These are phyloP conservation scores for Emmonsiellopsis sp. DNA, from an alignment of 2,329 filamentous ascomycete genomes.

Conservation along the genomic window DNA sequence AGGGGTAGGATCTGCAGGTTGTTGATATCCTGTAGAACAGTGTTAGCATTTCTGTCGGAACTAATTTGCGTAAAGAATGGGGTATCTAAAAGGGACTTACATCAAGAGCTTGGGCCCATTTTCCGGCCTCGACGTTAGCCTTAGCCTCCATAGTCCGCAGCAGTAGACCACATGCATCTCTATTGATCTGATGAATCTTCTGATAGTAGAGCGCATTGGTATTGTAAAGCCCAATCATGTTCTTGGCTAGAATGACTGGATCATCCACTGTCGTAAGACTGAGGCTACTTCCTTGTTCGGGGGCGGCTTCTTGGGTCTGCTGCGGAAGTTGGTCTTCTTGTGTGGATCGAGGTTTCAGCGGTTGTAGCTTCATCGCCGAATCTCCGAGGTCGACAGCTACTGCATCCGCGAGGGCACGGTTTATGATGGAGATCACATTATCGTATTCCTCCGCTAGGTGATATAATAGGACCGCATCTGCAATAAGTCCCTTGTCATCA, in stretches of 20 bases:
- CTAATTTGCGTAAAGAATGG: constrained; percentile 4
- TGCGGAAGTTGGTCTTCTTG: constrained; percentile 17
- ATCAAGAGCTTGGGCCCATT: constrained; percentile 55
- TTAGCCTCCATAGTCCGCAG: constrained; percentile 54
- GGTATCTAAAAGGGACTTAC: constrained; percentile 37
- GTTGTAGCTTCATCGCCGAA: constrained; percentile 66
- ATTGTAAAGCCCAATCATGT: constrained; percentile 55
- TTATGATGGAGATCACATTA: constrained; percentile 82
- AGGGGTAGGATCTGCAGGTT: constrained; percentile 71
- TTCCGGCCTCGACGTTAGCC: constrained; percentile 45
- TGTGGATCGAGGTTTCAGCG: constrained; percentile 60
- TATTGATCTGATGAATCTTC: constrained; percentile 49
- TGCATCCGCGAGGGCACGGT: constrained; percentile 80
- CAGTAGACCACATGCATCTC: constrained; percentile 50
- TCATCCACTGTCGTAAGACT: constrained; percentile 61
- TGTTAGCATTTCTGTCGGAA: constrained; percentile 14
- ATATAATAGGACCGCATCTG: constrained; percentile 88
- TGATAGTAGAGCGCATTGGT: constrained; percentile 50
- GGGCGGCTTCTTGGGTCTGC: constrained; percentile 33
- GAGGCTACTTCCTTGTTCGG: constrained; percentile 34
- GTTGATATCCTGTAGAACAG: constrained; percentile 54
- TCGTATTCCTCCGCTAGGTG: constrained; percentile 94
- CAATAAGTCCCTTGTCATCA: constrained; percentile 86
- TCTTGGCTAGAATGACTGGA: constrained; percentile 52
- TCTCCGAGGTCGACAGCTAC: constrained; percentile 69